Base-by-base conservation (phyloP, 176 grass and related monocot species). In the Thinopyrum elongatum region DNA sequence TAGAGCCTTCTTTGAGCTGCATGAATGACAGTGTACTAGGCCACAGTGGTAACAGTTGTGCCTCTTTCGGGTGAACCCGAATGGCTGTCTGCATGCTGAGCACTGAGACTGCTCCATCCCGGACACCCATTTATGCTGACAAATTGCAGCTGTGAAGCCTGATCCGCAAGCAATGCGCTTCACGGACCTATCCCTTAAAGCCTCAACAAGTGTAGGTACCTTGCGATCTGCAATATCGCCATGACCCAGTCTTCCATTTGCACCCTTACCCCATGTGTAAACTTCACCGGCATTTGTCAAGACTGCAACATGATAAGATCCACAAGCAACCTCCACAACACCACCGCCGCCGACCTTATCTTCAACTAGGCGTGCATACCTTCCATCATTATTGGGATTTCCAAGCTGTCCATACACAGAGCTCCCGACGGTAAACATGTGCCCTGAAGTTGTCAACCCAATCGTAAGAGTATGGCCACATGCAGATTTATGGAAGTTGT, bases 11-110 rank as follows among this genome's bases (percentile, higher is more conserved):
- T 88, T 99, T 66, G 97, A 96, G 33, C 97, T 99, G 66, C 97
- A 99, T 13, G 88, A 85, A 86, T 99, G 94, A 39, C 97, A 99
- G 74, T 99, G 97, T 49, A 99, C 97, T 74, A 99, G 86, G 11
- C 97, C 97, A 85, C 97, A 99, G 58, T 99, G 94, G 61, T 96
- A 99, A 84, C 97, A 99, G 64, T 94, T 99, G 87, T 99, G 97
- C 83, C 92, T 89, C 89, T 99, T 99, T 33, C 97, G 74, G 77
- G 97, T 99, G 80, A 99, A 99, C 59, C 97, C 97, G 86, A 99
- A 99, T 86, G 97, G 92, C 61, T 91, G 97, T 75, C 97, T 94
- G 61, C 97, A 99, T 47, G 94, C 84, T 8, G 94, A 91, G 61
- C 97, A 99, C 57, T 96, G 97, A 62, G 97, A 95, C 68, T 99